These are phyloP conservation scores for Skeletonema costatum DNA, from an alignment of 108 stramenopile genomes.

Conservation along the genomic window DNA sequence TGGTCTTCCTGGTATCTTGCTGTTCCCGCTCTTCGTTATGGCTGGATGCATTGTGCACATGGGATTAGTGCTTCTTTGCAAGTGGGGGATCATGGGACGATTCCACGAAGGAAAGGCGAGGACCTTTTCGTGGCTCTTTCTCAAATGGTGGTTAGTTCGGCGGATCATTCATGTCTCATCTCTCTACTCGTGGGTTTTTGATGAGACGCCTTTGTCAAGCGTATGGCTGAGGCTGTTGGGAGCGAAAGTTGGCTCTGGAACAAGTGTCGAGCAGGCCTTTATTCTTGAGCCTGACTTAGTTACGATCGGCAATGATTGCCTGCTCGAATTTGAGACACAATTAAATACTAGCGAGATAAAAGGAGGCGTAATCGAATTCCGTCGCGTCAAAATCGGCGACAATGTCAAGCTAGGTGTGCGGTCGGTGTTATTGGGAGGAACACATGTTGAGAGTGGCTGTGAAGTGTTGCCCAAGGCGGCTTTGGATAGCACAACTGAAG, in stretches of 20 bases:
- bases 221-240: constrained; percentile 2
- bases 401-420: constrained; percentile 17
- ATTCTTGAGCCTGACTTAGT: background rate
- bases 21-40: constrained; percentile 7
- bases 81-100: constrained; percentile 14
- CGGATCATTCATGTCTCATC: constrained; percentile 3
- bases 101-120: constrained; percentile 13
- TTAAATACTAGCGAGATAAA: constrained; percentile 9
- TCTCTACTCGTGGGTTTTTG: constrained; percentile 19
- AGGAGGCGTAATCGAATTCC: constrained; percentile 11
- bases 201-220: constrained; percentile 18
- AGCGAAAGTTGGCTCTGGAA: constrained; percentile 2
- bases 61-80: constrained; percentile 12
- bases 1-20: constrained; percentile 6
- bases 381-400: constrained; percentile 1
- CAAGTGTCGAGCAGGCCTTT: background rate
- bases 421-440: constrained; percentile 17
- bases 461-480: constrained; percentile 13
- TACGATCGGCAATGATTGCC: constrained; percentile 4
- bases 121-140: background rate
- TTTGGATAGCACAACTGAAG: constrained; percentile 4
- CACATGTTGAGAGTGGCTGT: constrained; percentile 10
- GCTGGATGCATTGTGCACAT: constrained; percentile 18
- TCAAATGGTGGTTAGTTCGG: constrained; percentile 16
- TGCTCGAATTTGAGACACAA: constrained; percentile 16